Base-by-base conservation (phyloP, 441 rosid species). In the Pelargonium cotyledonis region DNA sequence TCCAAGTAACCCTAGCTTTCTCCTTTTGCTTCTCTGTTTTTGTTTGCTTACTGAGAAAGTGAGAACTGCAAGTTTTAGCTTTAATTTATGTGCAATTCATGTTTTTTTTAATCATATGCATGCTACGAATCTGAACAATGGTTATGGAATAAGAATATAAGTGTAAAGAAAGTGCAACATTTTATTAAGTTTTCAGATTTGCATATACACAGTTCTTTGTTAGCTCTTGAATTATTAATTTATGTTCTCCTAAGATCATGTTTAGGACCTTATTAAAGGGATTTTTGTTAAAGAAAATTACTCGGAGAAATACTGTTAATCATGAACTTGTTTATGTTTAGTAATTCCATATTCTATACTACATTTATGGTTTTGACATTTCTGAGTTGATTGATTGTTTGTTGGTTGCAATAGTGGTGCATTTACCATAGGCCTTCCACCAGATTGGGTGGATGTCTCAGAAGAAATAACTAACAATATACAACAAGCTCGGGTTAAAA, bases 381-480 rank as follows among this genome's bases (percentile, higher is more conserved):
- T 58, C 63, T 21, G 63, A 21, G 31, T 12, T 58, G 12, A 21
- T 58, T 9, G 21, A 58, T 19, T 58, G 21, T 19, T 58, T 58
- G 63, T 21, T 51, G 19, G 63, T 58, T 57, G 29, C 62, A 9
- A 57, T 19, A 57, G 62, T 57, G 62, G 62, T 57, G 62, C 62
- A 18, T 57, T 57, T 18, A 57, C 62, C 8, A 57, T 57, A 57
- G 62, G 62, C 16, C 62, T 57, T 26, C 62, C 62, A 10, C 62
- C 62, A n/a, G 62, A 57, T 57, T 57, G 62, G 62, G 62, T 57
- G 62, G 62, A 57, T 19, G 62, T 57, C 29, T 57, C 62, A 0
- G 62, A 57, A 18, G 62, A 57, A 19, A 57, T 57, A 18, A 57
- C 62, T 57, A 57, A 57, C 62, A 57, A 57, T 57, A 57, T 57